A percentile compares a stretch with the other conserved stretches of the same genome.
These are phyloP conservation scores for Ogataea thermomethanolica DNA, from an alignment of 805 yeast genomes.

Conservation along the genomic window DNA sequence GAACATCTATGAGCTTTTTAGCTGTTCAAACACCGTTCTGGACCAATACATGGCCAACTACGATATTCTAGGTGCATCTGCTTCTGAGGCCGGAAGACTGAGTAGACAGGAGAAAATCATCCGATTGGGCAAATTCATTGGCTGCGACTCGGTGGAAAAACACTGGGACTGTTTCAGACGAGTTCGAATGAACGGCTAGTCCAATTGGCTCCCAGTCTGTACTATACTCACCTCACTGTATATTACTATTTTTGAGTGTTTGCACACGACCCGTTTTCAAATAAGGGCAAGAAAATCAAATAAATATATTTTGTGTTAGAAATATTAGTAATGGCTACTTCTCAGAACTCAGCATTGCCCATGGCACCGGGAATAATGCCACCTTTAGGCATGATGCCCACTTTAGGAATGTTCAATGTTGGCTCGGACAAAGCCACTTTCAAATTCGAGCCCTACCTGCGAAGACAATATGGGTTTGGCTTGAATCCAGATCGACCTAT, in stretches of 20 bases:
- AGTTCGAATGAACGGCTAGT: not conserved
- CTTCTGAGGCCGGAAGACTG: slow-evolving; percentile 6
- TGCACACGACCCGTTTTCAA: slow-evolving; percentile 5
- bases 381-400: slow-evolving; percentile 10
- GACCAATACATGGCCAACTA: slow-evolving; percentile 22
- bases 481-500: slow-evolving; percentile 87
- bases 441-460: slow-evolving; percentile 79
- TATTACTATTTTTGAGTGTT: slow-evolving; percentile 2
- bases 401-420: slow-evolving; percentile 3
- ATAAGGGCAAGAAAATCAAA: not conserved
- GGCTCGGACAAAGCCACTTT: slow-evolving; percentile 20
- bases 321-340: slow-evolving; percentile 14
- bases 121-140: slow-evolving; percentile 29
- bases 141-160: slow-evolving; percentile 30
- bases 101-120: slow-evolving; percentile 24
- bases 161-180: slow-evolving; percentile 27
- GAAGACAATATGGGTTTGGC: slow-evolving; percentile 76
- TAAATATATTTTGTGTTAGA: not conserved
- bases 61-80: slow-evolving; percentile 12
- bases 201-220: not conserved
- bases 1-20: slow-evolving; percentile 26
- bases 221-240: not conserved
- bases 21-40: slow-evolving; percentile 18
- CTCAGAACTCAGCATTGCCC: slow-evolving; percentile 17
- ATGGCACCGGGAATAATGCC: slow-evolving; percentile 18